A percentile compares a stretch with the other conserved stretches of the same genome.
phyloP scores from a whole-genome alignment of 148 eudicot genomes.

The Fagopyrum tataricum region DNA sequence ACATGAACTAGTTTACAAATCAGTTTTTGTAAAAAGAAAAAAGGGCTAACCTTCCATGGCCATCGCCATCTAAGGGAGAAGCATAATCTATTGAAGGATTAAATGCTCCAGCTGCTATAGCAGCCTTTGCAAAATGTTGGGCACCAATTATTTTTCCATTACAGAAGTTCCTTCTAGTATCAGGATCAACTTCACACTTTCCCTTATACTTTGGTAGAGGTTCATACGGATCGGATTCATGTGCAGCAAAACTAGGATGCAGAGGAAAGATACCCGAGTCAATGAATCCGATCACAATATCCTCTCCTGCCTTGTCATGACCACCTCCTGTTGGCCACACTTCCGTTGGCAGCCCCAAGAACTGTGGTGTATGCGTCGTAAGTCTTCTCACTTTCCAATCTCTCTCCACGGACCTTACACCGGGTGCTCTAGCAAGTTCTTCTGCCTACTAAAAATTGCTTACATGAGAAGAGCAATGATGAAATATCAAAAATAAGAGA shows the following conservation, averaged over 20 bases:
- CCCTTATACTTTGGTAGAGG: constrained; percentile 81
- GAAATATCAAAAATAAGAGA: not conserved
- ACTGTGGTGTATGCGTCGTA: constrained; percentile 96
- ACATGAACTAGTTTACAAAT: not conserved
- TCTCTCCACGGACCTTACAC: constrained; percentile 81
- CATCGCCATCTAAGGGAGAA: constrained; percentile 97
- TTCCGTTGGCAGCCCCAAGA: constrained; percentile 95
- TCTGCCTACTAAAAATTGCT: constrained; percentile 84
- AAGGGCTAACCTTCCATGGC: constrained; percentile 85
- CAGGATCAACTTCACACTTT: constrained; percentile 82
- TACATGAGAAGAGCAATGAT: constrained; percentile 25
- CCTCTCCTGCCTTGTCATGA: constrained; percentile 80
- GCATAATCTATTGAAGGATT: constrained; percentile 78
- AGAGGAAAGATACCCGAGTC: constrained; percentile 85
- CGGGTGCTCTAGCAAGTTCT: constrained; percentile 70
- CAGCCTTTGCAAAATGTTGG: constrained; percentile 96
- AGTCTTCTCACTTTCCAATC: constrained; percentile 95
- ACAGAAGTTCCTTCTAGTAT: constrained; percentile 60
- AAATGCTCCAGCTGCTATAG: constrained; percentile 87
- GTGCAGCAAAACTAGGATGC: constrained; percentile 83
- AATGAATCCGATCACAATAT: constrained; percentile 83
- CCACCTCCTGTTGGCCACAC: constrained; percentile 99
- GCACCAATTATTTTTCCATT: constrained; percentile 98
- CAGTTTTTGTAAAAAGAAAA: not conserved
- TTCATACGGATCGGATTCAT: constrained; percentile 65